Evolutionary conservation across 139 green algal species (phyloP), one percentile per base, ranked within the genome.

Genomic region (Haematococcus lacustris): DNA sequence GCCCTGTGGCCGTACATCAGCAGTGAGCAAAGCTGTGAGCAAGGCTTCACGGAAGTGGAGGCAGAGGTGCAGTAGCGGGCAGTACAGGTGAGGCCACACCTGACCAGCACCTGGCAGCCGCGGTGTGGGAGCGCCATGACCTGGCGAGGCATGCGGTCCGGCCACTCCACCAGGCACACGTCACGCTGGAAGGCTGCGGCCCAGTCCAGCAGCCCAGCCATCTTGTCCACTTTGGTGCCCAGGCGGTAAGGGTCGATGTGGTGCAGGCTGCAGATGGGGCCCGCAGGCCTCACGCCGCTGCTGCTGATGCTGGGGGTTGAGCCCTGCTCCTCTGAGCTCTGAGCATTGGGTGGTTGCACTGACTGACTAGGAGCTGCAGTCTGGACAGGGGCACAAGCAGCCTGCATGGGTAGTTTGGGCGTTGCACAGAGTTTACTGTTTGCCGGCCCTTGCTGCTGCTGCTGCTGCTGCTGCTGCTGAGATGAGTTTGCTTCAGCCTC

Each of bases 231-330:
- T 66, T n/a, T 73, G 68, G 3, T 33, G 13, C 32, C 78, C 51
- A 85, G 71, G 1, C 82, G 73, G 73, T 87, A 88, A 0, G 82
- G 82, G 50, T 88, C 82, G 78, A 88, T 85, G 59, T 88, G 82
- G 67, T 88, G 82, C 2, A 85, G 76, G 40, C 38, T 68, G 23
- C 23, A 13, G 74, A 34, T 0, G 38, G 38, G 0, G 21, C 21
- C 6, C 3, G 38, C 13, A 40, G 1, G 6, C 34, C 57, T 17
- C 4, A 38, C 7, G 26, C 57, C 3, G 30, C 40, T 2, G 59
- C 30, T 64, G 59, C 37, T 6, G 70, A 21, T 51, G 47, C 68
- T 66, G 68, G 38, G 38, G 68, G 28, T 23, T 3, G 13, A 53
- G 37, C 34, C 28, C 21, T 26, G 41, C 13, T 41, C 30, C 38